Evolutionary conservation across 2,329 filamentous ascomycete genomes (phyloP).

Genomic region (Simplicillium sp.): DNA sequence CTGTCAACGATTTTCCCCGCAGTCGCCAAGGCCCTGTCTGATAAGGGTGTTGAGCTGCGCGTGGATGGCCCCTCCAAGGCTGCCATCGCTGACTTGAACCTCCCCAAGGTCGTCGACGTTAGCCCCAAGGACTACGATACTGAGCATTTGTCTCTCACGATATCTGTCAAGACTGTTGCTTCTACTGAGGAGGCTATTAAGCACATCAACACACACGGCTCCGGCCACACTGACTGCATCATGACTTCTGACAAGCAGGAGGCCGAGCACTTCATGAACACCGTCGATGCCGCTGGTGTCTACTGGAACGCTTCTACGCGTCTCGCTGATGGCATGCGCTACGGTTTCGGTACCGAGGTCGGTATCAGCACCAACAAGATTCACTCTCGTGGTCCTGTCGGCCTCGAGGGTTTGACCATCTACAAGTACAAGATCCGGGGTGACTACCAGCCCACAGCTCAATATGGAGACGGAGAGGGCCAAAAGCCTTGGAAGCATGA

Average conservation of each 20-base stretch:
- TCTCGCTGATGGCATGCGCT: constrained; percentile 93
- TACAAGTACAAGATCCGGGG: constrained; percentile 94
- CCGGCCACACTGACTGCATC: constrained; percentile 90
- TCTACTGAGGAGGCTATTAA: constrained; percentile 61
- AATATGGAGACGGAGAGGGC: constrained; percentile 59
- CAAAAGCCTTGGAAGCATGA: constrained; percentile 52
- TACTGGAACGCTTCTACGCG: constrained; percentile 97
- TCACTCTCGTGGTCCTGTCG: constrained; percentile 85
- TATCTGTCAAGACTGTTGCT: constrained; percentile 74
- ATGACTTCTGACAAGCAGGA: constrained; percentile 58
- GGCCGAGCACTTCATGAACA: constrained; percentile 75
- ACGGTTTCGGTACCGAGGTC: constrained; percentile 95
- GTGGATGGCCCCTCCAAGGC: constrained; percentile 65
- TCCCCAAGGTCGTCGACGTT: constrained; percentile 42
- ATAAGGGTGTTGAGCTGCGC: constrained; percentile 70
- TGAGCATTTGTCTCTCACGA: constrained; percentile 76
- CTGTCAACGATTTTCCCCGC: constrained; percentile 58
- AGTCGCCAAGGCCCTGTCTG: constrained; percentile 64
- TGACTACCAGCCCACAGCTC: constrained; percentile 68
- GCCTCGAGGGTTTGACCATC: constrained; percentile 88
- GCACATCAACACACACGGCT: constrained; percentile 89
- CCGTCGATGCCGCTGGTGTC: constrained; percentile 80
- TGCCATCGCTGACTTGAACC: constrained; percentile 43
- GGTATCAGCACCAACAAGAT: constrained; percentile 99
- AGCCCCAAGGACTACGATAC: constrained; percentile 68